These are phyloP conservation scores for Volvariella volvacea DNA, from an alignment of 1,284 basidiomycete species.

Conservation along the genomic window DNA sequence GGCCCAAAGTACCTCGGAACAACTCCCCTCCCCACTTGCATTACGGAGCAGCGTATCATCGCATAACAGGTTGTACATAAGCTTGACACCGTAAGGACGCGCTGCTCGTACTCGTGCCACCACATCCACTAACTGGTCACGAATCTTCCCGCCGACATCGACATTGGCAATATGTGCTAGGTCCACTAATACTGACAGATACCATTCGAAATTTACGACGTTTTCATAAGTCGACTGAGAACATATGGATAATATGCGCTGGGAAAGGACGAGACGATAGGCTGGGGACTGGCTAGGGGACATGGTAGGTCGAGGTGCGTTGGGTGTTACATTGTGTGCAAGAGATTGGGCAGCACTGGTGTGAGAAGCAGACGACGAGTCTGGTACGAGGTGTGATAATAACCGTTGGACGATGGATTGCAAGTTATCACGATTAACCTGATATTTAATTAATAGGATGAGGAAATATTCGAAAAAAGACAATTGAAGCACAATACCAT, in stretches of 20 bases:
- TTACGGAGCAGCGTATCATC: constrained; percentile 70
- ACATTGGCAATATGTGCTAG: constrained; percentile 81
- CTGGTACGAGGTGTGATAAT: constrained; percentile 74
- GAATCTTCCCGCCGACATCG: constrained; percentile 68
- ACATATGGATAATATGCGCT: constrained; percentile 79
- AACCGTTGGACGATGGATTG: constrained; percentile 87
- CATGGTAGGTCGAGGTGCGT: constrained; percentile 26
- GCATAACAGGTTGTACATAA: constrained; percentile 74
- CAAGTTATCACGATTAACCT: constrained; percentile 81
- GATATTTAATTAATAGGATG: constrained; percentile 9
- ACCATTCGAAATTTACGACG: constrained; percentile 94
- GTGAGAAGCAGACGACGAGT: constrained; percentile 37
- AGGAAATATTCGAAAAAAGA: constrained; percentile 7
- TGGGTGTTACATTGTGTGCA: constrained; percentile 39
- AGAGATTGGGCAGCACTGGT: constrained; percentile 61
- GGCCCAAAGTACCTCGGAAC: constrained; percentile 82
- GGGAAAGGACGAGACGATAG: constrained; percentile 79
- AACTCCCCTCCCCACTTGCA: constrained; percentile 55
- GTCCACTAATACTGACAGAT: constrained; percentile 87
- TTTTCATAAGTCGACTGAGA: constrained; percentile 81
- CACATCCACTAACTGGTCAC: constrained; percentile 84
- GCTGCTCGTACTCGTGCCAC: constrained; percentile 76
- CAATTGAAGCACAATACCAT: constrained; percentile 57
- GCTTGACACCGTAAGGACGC: constrained; percentile 71
- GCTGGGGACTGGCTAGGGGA: constrained; percentile 64